phyloP scores from a whole-genome alignment of 2,329 filamentous ascomycete species.

The Trichoderma sp. region DNA sequence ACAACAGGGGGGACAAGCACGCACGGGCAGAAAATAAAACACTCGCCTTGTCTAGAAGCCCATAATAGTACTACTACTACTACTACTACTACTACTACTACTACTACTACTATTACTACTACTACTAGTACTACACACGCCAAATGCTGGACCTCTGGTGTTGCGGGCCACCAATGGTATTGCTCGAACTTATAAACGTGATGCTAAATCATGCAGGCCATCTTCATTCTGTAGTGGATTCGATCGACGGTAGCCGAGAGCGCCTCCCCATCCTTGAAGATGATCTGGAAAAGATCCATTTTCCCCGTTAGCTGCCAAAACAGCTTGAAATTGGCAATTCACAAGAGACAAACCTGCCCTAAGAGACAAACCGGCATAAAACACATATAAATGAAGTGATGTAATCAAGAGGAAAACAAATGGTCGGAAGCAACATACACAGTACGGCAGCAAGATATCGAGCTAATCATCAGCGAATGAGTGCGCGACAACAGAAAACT shows the following conservation, averaged over 20 bases:
- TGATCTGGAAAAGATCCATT: neutral
- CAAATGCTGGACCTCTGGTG: neutral
- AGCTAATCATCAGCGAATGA: neutral
- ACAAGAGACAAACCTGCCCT: neutral
- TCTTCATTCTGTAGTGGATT: neutral
- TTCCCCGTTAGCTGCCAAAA: neutral
- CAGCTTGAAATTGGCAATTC: neutral
- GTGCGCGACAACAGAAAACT: constrained; percentile 6
- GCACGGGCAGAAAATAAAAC: neutral
- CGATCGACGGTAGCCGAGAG: neutral
- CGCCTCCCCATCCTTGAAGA: neutral
- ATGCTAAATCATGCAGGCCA: neutral
- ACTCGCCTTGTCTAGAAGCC: neutral
- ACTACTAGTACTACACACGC: neutral
- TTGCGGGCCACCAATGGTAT: neutral
- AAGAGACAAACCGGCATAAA: neutral
- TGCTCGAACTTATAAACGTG: neutral
- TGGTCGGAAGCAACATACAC: neutral
- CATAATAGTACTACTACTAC: neutral
- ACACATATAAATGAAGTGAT: neutral
- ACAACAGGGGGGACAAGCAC: neutral
- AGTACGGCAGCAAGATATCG: too few relatives aligned
- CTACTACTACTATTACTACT: neutral
- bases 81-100: neutral
- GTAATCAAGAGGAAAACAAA: neutral